phyloP scores from a whole-genome alignment of 202 grass and related monocot species.

The Zoysia matrella region DNA sequence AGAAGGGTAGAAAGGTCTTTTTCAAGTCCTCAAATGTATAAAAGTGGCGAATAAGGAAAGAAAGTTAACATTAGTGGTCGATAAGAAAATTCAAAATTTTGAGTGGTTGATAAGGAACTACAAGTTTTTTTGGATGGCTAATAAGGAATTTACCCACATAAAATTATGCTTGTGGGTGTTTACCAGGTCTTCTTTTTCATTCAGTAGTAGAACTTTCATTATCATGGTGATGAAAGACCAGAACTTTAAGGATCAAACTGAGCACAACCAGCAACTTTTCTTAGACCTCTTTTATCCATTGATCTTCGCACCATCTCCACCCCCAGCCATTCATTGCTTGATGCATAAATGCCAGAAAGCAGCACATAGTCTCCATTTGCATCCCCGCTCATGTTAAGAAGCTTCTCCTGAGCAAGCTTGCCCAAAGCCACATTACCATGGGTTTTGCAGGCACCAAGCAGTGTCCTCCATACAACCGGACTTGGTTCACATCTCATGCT shows the following conservation, averaged over 20 bases:
- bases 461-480: constrained; percentile 58
- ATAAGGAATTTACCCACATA: too few relatives aligned
- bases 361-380: constrained; percentile 60
- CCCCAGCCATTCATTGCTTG: constrained; percentile 45
- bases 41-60: too few relatives aligned
- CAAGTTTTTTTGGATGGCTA: too few relatives aligned
- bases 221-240: not conserved
- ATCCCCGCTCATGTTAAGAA: constrained; percentile 56
- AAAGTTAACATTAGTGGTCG: too few relatives aligned
- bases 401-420: constrained; percentile 53
- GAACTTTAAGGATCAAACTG: constrained; percentile 25
- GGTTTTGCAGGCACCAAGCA: constrained; percentile 61
- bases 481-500: constrained; percentile 57
- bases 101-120: too few relatives aligned
- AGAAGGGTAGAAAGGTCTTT: too few relatives aligned
- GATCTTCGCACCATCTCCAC: constrained; percentile 47
- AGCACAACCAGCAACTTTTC: constrained; percentile 53
- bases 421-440: constrained; percentile 46
- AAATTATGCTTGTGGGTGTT: not conserved
- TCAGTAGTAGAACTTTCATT: not conserved
- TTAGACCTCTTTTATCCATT: constrained; percentile 57
- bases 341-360: constrained; percentile 70
- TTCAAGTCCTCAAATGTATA: too few relatives aligned
- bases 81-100: too few relatives aligned
- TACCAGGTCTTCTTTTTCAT: constrained; percentile 8